These are phyloP conservation scores for Melastoma candidum DNA, from an alignment of 441 rosid genomes.

Conservation along the genomic window DNA sequence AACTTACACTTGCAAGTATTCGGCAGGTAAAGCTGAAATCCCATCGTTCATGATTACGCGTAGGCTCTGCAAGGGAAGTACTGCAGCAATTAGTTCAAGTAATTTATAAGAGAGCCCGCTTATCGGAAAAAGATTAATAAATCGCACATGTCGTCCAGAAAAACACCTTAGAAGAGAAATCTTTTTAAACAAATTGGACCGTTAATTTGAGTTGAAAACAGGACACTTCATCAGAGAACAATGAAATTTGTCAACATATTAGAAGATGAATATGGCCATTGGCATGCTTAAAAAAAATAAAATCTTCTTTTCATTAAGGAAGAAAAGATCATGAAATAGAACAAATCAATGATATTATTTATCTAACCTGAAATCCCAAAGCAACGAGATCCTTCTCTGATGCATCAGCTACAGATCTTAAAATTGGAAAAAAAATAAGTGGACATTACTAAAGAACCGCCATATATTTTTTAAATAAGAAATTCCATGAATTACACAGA, in stretches of 20 bases:
- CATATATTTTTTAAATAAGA: background rate
- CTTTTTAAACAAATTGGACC: too few relatives aligned
- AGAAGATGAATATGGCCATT: too few relatives aligned
- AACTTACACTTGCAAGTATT: constrained; percentile 84
- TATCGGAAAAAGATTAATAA: too few relatives aligned
- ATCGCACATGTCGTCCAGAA: too few relatives aligned
- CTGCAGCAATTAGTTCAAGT: constrained; percentile 16
- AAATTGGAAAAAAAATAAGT: constrained; percentile 12
- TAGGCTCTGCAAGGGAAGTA: constrained; percentile 52
- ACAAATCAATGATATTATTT: background rate
- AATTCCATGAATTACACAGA: background rate
- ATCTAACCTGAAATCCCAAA: constrained; percentile 90
- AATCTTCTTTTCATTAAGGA: too few relatives aligned
- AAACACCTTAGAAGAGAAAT: too few relatives aligned
- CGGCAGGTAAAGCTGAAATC: constrained; percentile 74
- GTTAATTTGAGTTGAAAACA: too few relatives aligned
- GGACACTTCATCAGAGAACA: background rate
- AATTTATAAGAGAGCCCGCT: constrained; percentile 4
- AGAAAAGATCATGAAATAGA: too few relatives aligned
- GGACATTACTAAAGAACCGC: constrained; percentile 14
- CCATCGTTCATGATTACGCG: constrained; percentile 94
- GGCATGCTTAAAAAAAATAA: too few relatives aligned
- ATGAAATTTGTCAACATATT: background rate
- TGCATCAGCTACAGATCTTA: constrained; percentile 92
- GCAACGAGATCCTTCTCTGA: constrained; percentile 86